A percentile compares a stretch with the other conserved stretches of the same genome.
Evolutionary conservation across 2,329 filamentous ascomycete species (phyloP).

Genomic region (Apiospora phragmitis): DNA sequence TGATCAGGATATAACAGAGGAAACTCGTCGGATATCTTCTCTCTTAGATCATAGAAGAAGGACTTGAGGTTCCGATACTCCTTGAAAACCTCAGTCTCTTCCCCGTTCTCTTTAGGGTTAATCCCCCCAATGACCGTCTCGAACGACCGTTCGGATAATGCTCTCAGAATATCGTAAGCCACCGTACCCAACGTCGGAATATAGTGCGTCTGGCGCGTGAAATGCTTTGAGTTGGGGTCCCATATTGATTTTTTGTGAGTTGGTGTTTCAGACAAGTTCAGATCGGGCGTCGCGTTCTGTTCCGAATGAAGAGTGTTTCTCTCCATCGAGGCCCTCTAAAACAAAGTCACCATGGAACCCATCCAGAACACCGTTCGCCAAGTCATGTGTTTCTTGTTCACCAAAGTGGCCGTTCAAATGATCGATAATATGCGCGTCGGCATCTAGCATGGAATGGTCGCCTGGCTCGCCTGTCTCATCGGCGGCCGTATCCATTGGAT

Average conservation of each 20-base stretch:
- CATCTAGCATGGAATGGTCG: constrained; percentile 2
- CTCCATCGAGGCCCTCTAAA: constrained; percentile 14
- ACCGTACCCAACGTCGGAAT: constrained; percentile 33
- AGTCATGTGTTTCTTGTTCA: constrained; percentile 23
- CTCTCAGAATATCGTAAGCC: constrained; percentile 33
- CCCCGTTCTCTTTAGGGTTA: background rate
- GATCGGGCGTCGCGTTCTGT: constrained; percentile 7
- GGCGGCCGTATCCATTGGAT: background rate
- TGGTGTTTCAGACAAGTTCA: background rate
- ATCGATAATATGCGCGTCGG: background rate
- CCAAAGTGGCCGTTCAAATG: constrained; percentile 20
- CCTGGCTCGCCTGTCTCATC: background rate
- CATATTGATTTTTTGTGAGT: constrained; percentile 27
- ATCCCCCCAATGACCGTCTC: constrained; percentile 17
- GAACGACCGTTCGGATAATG: constrained; percentile 34
- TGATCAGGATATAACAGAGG: constrained; percentile 27
- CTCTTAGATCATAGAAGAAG: constrained; percentile 30
- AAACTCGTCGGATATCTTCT: constrained; percentile 25
- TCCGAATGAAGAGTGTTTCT: constrained; percentile 11
- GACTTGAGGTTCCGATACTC: constrained; percentile 30
- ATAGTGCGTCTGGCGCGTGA: constrained; percentile 33
- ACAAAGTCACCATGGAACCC: background rate
- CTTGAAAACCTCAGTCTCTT: constrained; percentile 29
- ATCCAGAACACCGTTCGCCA: constrained; percentile 16
- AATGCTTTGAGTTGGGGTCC: constrained; percentile 31